Evolutionary conservation across 345 rosid species (phyloP), one percentile per base, ranked within the genome.

Genomic region (Psidium guajava): DNA sequence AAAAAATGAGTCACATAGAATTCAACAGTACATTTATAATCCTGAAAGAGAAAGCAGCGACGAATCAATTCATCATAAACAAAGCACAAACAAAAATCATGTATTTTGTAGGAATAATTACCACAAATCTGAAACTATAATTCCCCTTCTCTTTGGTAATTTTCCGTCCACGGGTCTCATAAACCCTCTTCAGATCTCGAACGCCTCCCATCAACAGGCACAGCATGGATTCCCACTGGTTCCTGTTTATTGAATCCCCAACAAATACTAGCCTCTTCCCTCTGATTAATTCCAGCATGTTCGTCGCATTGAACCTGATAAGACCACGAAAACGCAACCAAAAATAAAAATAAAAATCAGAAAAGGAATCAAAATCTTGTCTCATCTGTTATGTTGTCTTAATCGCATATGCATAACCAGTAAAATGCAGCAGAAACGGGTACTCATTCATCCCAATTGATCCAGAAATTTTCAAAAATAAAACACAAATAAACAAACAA

Each of bases 211-310:
- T 90, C 88, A 97, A 86, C 95, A 95, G 55, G 88, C 99, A 97
- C 83, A 97, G 89, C 98, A 97, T 91, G 42, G 98, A 97, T 87
- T 97, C 99, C 98, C 99, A 97, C 82, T 95, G 99, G 89, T 95
- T 97, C 86, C 98, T 92, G 86, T 95, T 97, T 59, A 97, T 92
- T 14, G 98, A 97, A 91, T 97, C 99, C 42, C 99, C 99, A 82
- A 97, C 98, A 86, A 97, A 97, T 85, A 96, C 95, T 85, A 97
- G 81, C 89, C 99, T 94, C 88, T 95, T 95, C 88, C 98, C 98
- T 91, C 96, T 91, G 3, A 97, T 92, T 88, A 90, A 84, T 44
- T 94, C 94, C 92, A 95, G 87, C 95, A 97, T 93, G 84, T 85
- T 93, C 58, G 93, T 91, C 8, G 96, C 98, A 87, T 95, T 95